Conservation (phyloP, 768 basidiomycete species). For the Candolleomyces eurysporus region DNA sequence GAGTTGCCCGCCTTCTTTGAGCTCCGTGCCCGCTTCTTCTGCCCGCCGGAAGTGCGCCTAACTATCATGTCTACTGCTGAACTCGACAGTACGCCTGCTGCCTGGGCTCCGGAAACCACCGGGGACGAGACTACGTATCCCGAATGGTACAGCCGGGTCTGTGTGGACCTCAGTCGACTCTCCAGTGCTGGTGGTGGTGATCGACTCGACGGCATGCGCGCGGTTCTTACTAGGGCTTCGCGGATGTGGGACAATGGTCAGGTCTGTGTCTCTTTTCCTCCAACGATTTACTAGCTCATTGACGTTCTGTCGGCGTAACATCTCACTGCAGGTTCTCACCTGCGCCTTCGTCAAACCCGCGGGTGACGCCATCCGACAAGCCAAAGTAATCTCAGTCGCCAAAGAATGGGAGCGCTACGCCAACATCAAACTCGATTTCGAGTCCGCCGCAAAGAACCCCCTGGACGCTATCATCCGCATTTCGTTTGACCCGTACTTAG, state of each 20-base stretch:
- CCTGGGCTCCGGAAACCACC: not conserved
- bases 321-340: not conserved
- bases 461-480: conserved; percentile 9
- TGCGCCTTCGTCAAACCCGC: not conserved
- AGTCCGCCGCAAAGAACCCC: not conserved
- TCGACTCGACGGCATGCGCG: conserved; percentile 2
- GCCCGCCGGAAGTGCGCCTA: not conserved
- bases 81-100: not conserved
- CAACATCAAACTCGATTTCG: conserved; percentile 11
- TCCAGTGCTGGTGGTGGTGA: not conserved
- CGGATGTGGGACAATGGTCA: conserved; percentile 6
- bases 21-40: not conserved
- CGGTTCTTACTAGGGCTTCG: not conserved
- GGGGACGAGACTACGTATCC: not conserved
- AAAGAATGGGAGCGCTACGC: conserved; percentile 17
- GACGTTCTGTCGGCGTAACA: not conserved
- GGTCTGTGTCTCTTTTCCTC: not conserved
- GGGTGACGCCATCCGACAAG: not conserved
- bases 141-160: not conserved
- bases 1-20: no score
- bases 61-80: not conserved
- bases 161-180: not conserved
- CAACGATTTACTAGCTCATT: not conserved
- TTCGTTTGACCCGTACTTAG: conserved; percentile 6
- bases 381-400: conserved; percentile 12